Evolutionary conservation across 2,329 filamentous ascomycete species (phyloP).

Genomic region (Fusarium tjaetaba): DNA sequence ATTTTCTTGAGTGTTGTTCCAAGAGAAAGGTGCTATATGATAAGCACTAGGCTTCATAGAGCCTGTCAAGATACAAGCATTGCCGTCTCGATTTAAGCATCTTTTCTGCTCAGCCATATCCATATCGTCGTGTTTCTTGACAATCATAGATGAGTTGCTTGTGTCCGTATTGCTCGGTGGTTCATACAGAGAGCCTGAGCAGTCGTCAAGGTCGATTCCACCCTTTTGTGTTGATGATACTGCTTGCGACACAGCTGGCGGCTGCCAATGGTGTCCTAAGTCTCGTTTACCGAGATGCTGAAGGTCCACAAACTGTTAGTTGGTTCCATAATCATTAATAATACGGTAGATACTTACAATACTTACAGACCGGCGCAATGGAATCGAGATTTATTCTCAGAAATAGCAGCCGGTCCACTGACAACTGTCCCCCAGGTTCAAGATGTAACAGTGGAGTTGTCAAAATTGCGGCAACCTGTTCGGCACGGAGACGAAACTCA

Average conservation of each 20-base stretch:
- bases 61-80: not conserved
- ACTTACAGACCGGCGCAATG: not conserved
- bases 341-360: not conserved
- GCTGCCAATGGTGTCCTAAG: not conserved
- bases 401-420: not conserved
- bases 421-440: not conserved
- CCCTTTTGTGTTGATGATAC: not conserved
- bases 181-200: not conserved
- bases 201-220: not conserved
- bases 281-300: not conserved
- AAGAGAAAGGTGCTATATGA: not conserved
- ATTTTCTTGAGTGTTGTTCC: not conserved
- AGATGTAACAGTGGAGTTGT: not conserved
- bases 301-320: not conserved
- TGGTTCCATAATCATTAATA: not conserved
- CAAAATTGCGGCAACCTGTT: not conserved
- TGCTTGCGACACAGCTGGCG: not conserved
- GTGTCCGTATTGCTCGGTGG: not conserved
- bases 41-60: not conserved
- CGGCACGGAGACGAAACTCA: not conserved
- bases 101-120: not conserved
- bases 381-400: not conserved
- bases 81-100: not conserved
- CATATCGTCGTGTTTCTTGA: not conserved
- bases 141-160: not conserved